Conservation (phyloP, 805 yeast genomes). For the Hyphopichia homilentoma region DNA sequence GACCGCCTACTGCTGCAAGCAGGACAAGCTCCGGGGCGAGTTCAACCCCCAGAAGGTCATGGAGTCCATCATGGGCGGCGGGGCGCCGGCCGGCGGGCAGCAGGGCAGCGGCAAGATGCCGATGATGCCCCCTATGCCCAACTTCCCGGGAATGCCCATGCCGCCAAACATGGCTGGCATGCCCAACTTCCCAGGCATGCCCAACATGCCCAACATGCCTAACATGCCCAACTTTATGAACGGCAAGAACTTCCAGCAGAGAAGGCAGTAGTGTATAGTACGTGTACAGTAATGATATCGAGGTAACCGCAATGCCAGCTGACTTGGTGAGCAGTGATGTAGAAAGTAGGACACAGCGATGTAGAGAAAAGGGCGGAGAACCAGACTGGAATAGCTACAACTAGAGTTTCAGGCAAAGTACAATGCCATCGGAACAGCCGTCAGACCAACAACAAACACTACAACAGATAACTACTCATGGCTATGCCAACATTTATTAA, state of each 20-base stretch:
- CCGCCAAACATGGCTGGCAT: constrained; percentile 15
- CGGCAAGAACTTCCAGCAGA: constrained; percentile 6
- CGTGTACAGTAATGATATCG: too few relatives aligned
- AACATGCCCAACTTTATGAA: constrained; percentile 19
- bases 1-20: constrained; percentile 88
- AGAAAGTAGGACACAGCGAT: background rate
- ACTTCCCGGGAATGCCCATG: constrained; percentile 14
- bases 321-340: constrained; percentile 4
- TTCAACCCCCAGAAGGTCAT: constrained; percentile 80
- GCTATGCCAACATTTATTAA: too few relatives aligned
- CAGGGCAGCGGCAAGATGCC: constrained; percentile 15
- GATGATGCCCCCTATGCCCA: constrained; percentile 18
- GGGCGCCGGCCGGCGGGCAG: constrained; percentile 11
- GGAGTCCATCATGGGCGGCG: constrained; percentile 51
- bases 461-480: constrained; percentile 1
- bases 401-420: too few relatives aligned
- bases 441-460: background rate
- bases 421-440: too few relatives aligned
- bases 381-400: too few relatives aligned
- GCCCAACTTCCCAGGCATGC: constrained; percentile 13
- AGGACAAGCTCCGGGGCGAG: constrained; percentile 74
- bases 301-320: too few relatives aligned
- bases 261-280: too few relatives aligned
- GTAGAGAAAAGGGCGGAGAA: too few relatives aligned
- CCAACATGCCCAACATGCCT: constrained; percentile 18